phyloP scores from a whole-genome alignment of 2,329 filamentous ascomycete genomes.

The Zymoseptoria tritici region DNA sequence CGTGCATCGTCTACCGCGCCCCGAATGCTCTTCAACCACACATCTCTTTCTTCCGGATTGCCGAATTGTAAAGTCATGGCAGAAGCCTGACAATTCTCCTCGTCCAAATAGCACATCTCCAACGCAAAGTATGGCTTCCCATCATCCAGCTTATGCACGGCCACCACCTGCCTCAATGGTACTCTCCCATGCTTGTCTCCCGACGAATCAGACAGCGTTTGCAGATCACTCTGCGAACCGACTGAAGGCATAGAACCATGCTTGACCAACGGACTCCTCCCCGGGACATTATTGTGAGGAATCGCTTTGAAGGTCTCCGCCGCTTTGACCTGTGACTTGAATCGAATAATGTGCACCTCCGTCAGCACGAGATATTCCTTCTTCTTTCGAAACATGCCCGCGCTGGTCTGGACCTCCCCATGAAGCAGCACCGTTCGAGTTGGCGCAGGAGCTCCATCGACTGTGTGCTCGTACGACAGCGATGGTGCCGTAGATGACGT shows the following conservation, averaged over 20 bases:
- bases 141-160: slow-evolving; percentile 60
- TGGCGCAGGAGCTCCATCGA: slow-evolving; percentile 16
- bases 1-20: slow-evolving; percentile 51
- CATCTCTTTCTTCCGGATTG: slow-evolving; percentile 56
- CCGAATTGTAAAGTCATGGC: slow-evolving; percentile 58
- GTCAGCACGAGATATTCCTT: slow-evolving; percentile 66
- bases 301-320: slow-evolving; percentile 52
- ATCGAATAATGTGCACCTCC: slow-evolving; percentile 59
- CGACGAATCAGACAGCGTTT: slow-evolving; percentile 45
- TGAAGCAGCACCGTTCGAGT: slow-evolving; percentile 51
- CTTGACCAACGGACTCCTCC: slow-evolving; percentile 41
- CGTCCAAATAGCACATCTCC: slow-evolving; percentile 61
- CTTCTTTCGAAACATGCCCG: slow-evolving; percentile 63
- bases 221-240: slow-evolving; percentile 55
- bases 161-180: slow-evolving; percentile 58
- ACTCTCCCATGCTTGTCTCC: slow-evolving; percentile 52
- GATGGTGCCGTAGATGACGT: slow-evolving; percentile 46
- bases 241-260: slow-evolving; percentile 53
- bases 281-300: slow-evolving; percentile 27
- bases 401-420: slow-evolving; percentile 63
- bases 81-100: slow-evolving; percentile 53
- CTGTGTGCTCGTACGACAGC: slow-evolving; percentile 35
- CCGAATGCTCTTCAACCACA: slow-evolving; percentile 58
- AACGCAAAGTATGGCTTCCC: slow-evolving; percentile 59
- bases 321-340: slow-evolving; percentile 60